Evolutionary conservation across 345 rosid genomes (phyloP), one percentile per base, ranked within the genome.

Genomic region (Melaleuca alternifolia): DNA sequence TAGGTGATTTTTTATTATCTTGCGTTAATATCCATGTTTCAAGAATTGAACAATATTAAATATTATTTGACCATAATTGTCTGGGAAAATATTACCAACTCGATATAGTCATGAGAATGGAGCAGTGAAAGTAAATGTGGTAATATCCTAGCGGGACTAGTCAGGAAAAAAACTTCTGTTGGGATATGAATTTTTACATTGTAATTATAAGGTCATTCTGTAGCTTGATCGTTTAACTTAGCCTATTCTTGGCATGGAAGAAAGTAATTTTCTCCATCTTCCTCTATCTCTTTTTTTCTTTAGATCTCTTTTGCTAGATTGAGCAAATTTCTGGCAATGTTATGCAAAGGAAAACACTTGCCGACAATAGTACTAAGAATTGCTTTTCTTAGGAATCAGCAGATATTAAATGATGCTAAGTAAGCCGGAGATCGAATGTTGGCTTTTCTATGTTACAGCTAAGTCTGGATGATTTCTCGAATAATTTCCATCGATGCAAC

Each of bases 291-390:
- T 56, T 56, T 56, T 56, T 10, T 56, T 56, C 13, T 56, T 56
- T 56, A 24, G 62, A 56, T 56, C 62, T 56, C 30, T 37, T 65
- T 33, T 18, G 86, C 50, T 33, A 93, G 91, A 86, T 91, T 93
- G 71, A 96, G 95, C 4, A 65, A 28, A n/a, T 90, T 93, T 41
- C 93, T 95, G 85, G 96, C 95, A 91, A 93, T 97, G 89, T 88
- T 86, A 6, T 94, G 98, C 98, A 89, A 93, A 51, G 92, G 94
- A 84, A 90, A 84, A 97, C 94, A 89, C 88, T 96, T 86, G 89
- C 90, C 48, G 93, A 92, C 92, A 96, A 4, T 65, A 65, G 79
- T 4, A 65, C 15, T 65, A 30, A 30, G 44, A 23, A 65, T 65
- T 65, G 41, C 23, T 65, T 65, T 65, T 65, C 77, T 30, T 51